A percentile compares a stretch with the other conserved stretches of the same genome.
These are phyloP conservation scores for Bocquillonia castaneifolia DNA, from an alignment of 441 rosid species.

Conservation along the genomic window DNA sequence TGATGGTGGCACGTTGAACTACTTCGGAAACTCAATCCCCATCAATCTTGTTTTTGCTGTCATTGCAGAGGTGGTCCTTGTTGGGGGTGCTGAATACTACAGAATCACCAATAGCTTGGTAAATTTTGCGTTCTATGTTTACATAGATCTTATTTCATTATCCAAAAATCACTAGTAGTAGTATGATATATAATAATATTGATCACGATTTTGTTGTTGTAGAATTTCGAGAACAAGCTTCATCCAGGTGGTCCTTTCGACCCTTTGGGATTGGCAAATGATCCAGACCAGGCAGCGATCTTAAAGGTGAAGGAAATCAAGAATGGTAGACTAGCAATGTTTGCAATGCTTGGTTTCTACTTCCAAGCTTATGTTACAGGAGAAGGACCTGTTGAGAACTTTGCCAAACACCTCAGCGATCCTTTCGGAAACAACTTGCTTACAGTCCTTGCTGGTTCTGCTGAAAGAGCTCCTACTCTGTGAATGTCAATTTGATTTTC, in stretches of 20 bases:
- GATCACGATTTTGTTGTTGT: no score
- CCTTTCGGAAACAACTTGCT: constrained; percentile 98
- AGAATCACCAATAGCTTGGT: constrained; percentile 90
- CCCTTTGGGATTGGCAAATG: constrained; percentile 88
- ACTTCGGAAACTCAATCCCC: constrained; percentile 84
- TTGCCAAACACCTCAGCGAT: constrained; percentile 83
- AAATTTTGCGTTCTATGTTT: not conserved
- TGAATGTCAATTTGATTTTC: constrained; percentile 25
- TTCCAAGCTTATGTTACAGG: constrained; percentile 90
- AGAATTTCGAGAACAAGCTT: constrained; percentile 92
- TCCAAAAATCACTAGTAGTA: no score
- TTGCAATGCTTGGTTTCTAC: constrained; percentile 83
- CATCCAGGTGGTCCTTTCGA: constrained; percentile 99
- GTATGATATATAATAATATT: no score
- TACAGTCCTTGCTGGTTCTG: constrained; percentile 68
- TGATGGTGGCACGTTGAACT: constrained; percentile 91
- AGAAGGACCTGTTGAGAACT: constrained; percentile 94
- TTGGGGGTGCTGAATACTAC: constrained; percentile 95
- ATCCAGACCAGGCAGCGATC: constrained; percentile 89
- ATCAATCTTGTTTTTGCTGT: constrained; percentile 80
- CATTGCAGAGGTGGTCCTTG: constrained; percentile 75
- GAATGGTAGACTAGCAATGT: constrained; percentile 96
- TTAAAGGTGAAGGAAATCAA: constrained; percentile 95
- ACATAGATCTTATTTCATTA: no score
- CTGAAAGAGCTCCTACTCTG: constrained; percentile 82